These are phyloP conservation scores for Rhodotorula paludigena DNA, from an alignment of 768 basidiomycete genomes.

Conservation along the genomic window DNA sequence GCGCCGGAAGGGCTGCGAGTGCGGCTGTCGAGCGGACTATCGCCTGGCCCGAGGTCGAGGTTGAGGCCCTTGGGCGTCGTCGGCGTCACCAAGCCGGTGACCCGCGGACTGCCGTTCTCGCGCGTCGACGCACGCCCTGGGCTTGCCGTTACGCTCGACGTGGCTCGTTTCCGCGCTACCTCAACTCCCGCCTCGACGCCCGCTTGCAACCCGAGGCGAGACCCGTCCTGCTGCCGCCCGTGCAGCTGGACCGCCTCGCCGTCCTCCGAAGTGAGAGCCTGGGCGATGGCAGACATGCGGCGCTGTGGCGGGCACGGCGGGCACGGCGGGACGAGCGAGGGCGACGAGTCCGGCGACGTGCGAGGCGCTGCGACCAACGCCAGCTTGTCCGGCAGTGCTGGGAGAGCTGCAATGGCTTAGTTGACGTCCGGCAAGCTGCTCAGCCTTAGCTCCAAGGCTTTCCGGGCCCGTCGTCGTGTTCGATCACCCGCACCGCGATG, in stretches of 20 bases:
- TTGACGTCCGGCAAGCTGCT: too few relatives aligned
- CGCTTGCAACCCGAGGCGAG: neutral
- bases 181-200: neutral
- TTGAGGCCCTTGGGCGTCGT: neutral
- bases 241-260: neutral
- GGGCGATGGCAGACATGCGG: constrained; percentile 5
- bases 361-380: neutral
- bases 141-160: neutral
- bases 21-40: neutral
- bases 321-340: neutral
- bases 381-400: too few relatives aligned
- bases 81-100: too few relatives aligned
- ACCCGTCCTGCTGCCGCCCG: neutral
- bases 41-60: neutral
- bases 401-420: too few relatives aligned
- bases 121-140: too few relatives aligned
- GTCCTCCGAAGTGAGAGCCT: neutral
- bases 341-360: neutral
- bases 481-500: too few relatives aligned
- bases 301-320: neutral
- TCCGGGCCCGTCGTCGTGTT: too few relatives aligned
- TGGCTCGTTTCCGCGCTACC: neutral
- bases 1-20: neutral
- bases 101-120: too few relatives aligned
- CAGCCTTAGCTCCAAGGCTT: too few relatives aligned